A percentile compares a stretch with the other conserved stretches of the same genome.
Conservation (phyloP, 2,329 filamentous ascomycete genomes). For the Penicillium corylophilum region DNA sequence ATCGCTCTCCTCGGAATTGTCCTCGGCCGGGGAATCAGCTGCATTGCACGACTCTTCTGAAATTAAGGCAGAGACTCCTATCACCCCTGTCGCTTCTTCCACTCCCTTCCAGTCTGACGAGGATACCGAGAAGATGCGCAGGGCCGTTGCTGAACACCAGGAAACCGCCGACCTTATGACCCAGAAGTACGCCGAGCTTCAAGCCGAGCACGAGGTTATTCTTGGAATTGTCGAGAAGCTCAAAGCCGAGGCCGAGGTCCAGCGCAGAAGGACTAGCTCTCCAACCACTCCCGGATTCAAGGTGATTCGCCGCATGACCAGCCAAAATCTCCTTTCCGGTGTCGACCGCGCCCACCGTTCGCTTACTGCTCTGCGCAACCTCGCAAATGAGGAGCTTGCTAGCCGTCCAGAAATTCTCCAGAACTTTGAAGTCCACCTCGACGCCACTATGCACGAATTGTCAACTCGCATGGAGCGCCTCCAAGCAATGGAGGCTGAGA, state of each 20-base stretch:
- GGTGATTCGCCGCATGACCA: slow-evolving; percentile 88
- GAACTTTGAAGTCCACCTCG: slow-evolving; percentile 88
- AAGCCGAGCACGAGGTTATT: slow-evolving; percentile 76
- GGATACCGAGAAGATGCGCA: slow-evolving; percentile 71
- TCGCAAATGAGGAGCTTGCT: slow-evolving; percentile 84
- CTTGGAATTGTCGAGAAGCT: slow-evolving; percentile 87
- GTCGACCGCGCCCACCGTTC: slow-evolving; percentile 90
- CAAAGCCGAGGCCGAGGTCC: slow-evolving; percentile 80
- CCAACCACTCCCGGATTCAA: slow-evolving; percentile 44
- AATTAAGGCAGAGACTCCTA: slow-evolving; percentile 24
- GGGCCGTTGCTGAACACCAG: slow-evolving; percentile 73
- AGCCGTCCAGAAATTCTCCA: slow-evolving; percentile 79
- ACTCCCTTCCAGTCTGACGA: slow-evolving; percentile 49
- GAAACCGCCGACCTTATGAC: slow-evolving; percentile 69
- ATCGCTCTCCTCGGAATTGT: slow-evolving; percentile 91
- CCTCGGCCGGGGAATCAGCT: slow-evolving; percentile 77
- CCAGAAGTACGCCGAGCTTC: slow-evolving; percentile 77
- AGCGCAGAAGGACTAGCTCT: slow-evolving; percentile 69
- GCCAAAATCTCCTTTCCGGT: slow-evolving; percentile 74
- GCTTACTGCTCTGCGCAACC: slow-evolving; percentile 82
- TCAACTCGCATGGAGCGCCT: slow-evolving; percentile 84
- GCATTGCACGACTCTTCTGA: slow-evolving; percentile 61
- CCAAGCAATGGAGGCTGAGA: slow-evolving; percentile 82
- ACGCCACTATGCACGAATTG: slow-evolving; percentile 88
- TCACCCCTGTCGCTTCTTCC: slow-evolving; percentile 24